Evolutionary conservation across 1,284 basidiomycete species (phyloP).

Genomic region (Ganoderma lingzhi): DNA sequence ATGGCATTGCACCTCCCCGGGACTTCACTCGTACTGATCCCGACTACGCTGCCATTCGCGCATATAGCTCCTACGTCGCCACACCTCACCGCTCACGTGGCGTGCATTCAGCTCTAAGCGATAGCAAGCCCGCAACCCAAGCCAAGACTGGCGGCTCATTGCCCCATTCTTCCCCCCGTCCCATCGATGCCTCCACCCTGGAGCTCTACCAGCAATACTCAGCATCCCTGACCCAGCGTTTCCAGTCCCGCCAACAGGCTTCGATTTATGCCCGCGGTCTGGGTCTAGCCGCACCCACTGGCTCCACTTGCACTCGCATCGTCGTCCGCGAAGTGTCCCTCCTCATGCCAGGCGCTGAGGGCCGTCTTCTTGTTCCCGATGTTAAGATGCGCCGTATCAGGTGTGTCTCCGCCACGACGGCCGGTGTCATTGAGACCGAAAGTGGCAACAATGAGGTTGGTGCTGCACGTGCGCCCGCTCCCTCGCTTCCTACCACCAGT

Average conservation of each 20-base stretch:
- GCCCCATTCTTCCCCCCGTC: conserved; percentile 21
- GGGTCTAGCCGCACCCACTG: too few species aligned
- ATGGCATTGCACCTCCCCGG: conserved; percentile 49
- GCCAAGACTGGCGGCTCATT: conserved; percentile 28
- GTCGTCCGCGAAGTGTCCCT: conserved; percentile 54
- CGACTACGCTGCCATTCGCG: conserved; percentile 38
- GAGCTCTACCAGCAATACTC: conserved; percentile 63
- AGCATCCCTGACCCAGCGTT: conserved; percentile 58
- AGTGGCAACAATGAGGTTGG: conserved; percentile 45
- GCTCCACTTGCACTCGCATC: too few species aligned
- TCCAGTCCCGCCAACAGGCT: conserved; percentile 50
- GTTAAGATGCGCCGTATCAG: conserved; percentile 56
- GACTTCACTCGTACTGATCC: conserved; percentile 37
- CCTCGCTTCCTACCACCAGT: conserved; percentile 33
- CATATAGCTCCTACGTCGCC: conserved; percentile 56
- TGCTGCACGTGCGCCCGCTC: conserved; percentile 19
- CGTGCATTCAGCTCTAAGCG: conserved; percentile 56
- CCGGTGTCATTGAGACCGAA: conserved; percentile 42
- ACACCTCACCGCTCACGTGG: conserved; percentile 55
- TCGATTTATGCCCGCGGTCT: too few species aligned
- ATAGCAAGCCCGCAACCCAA: conserved; percentile 40
- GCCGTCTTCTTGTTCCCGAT: conserved; percentile 71
- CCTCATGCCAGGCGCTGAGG: conserved; percentile 63
- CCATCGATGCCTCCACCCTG: conserved; percentile 34
- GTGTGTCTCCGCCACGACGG: conserved; percentile 33